Evolutionary conservation across 495 filamentous ascomycete genomes (phyloP), one percentile per base, ranked within the genome.

Genomic region (Talaromyces nanjingensis): DNA sequence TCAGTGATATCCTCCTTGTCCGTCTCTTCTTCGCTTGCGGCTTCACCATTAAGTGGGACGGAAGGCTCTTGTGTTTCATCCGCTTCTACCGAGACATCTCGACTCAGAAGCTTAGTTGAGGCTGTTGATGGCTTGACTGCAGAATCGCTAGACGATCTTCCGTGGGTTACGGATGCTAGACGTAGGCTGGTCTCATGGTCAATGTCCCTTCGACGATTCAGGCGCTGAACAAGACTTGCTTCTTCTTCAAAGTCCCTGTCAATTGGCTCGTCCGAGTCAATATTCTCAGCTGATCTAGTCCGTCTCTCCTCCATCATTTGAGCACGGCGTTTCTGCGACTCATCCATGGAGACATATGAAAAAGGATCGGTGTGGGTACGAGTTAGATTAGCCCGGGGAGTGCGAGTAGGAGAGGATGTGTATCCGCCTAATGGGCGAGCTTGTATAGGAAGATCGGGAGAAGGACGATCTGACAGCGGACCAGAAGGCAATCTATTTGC

Each of bases 261-360:
- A 60, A 79, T 77, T 9, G 72, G 72, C 27, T 79, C 77, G 2
- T 75, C 76, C 4, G 73, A 73, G 34, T 71, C 68, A 27, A 79
- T 70, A 62, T 76, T 63, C 29, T 76, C 72, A 5, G 72, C 75
- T 2, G 76, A 78, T 4, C 74, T 73, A 14, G 76, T 76, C 64
- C 80, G 69, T 60, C 81, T 72, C 54, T 74, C 73, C 27, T 71
- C 74, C 49, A 70, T 58, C 7, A 68, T 66, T 55, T 62, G 73
- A 29, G 80, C 70, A 8, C 77, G 70, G 27, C 69, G 67, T 45
- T 70, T 65, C 57, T 84, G 81, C 12, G 81, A 84, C 63, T 83
- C 79, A 27, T 81, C 77, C 74, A 84, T 77, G 0, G 79, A 77
- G 20, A 83, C 72, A 65, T 84, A 83, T 37, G 72, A 76, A n/a